Conservation (phyloP, 345 rosid species). For the Camelina sativa region DNA sequence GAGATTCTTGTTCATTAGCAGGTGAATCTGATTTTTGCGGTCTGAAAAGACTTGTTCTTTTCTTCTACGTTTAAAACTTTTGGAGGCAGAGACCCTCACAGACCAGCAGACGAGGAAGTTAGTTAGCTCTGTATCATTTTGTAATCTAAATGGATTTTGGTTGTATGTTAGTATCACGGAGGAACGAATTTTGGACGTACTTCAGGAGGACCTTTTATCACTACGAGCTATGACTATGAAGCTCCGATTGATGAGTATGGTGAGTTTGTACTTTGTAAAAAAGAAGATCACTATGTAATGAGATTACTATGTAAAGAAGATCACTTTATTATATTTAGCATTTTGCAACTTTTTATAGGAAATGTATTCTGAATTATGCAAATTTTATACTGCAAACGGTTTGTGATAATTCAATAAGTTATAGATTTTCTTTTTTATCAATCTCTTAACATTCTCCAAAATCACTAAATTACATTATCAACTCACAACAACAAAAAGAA, state of each 20-base stretch:
- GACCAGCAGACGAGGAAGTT: constrained; percentile 57
- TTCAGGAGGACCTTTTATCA: constrained; percentile 91
- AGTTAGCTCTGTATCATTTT: constrained; percentile 2
- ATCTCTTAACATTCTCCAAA: too few relatives aligned
- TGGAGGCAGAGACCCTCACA: constrained; percentile 89
- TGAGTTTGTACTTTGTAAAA: constrained; percentile 45
- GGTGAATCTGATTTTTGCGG: not conserved
- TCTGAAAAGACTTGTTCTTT: not conserved
- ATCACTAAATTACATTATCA: too few relatives aligned
- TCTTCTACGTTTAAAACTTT: constrained; percentile 81
- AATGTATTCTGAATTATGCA: too few relatives aligned
- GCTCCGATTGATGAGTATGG: constrained; percentile 99
- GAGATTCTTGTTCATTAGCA: constrained; percentile 26
- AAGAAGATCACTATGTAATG: constrained; percentile 6
- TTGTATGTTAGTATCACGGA: constrained; percentile 74
- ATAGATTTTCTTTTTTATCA: too few relatives aligned
- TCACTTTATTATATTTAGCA: too few relatives aligned
- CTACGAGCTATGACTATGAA: constrained; percentile 97
- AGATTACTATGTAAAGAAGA: too few relatives aligned
- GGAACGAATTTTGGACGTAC: constrained; percentile 99
- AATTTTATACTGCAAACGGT: too few relatives aligned
- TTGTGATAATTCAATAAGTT: too few relatives aligned
- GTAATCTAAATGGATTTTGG: not conserved
- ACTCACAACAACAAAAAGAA: too few relatives aligned
- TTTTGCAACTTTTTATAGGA: too few relatives aligned